Evolutionary conservation across 495 filamentous ascomycete species (phyloP), one percentile per base, ranked within the genome.

Genomic region (Aspergillus baeticus): DNA sequence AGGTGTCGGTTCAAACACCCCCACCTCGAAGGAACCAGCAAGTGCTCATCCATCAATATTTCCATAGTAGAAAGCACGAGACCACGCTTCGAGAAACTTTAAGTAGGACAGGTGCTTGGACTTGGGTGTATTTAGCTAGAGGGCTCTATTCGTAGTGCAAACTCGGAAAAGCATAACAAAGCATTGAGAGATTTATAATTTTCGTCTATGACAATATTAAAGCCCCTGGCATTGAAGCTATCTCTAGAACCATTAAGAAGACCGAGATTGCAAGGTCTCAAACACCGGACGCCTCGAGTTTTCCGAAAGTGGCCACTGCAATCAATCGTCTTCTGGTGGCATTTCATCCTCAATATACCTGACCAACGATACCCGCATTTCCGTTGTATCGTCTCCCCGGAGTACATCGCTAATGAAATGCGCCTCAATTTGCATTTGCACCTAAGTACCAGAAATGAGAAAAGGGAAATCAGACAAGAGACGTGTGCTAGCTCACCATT

Each of bases 401-500:
- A 98, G 75, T 53, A 96, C 83, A 68, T 98, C 94, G 72, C 91
- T 97, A 65, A 96, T 87, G 69, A 97, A 98, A 66, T 96, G 91
- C 31, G 90, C 91, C 68, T 98, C 94, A 18, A 98, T 90, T 77
- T 98, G 94, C 92, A 98, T 96, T 80, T 97, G 94, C 33, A 98
- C 87, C 87, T 91, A 56, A 10, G 50, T 3, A n/a, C 5, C 22
- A 47, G 36, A 55, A 13, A 42, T 18, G 38, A 5, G 38, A 31
- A 33, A 13, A 49, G 44, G 2, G 11, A 26, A 23, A 21, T 14
- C 37, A 21, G 31, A 8, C 7, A 38, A n/a, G 4, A 15, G 17
- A 5, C 1, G 1, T 7, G 14, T 17, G 2, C 5, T 11, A 36
- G 17, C 77, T 65, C 73, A 90, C 95, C 94, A 98, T 98, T 77